A percentile compares a stretch with the other conserved stretches of the same genome.
Evolutionary conservation across 768 basidiomycete genomes (phyloP).

Genomic region (Tulasnella sp.): DNA sequence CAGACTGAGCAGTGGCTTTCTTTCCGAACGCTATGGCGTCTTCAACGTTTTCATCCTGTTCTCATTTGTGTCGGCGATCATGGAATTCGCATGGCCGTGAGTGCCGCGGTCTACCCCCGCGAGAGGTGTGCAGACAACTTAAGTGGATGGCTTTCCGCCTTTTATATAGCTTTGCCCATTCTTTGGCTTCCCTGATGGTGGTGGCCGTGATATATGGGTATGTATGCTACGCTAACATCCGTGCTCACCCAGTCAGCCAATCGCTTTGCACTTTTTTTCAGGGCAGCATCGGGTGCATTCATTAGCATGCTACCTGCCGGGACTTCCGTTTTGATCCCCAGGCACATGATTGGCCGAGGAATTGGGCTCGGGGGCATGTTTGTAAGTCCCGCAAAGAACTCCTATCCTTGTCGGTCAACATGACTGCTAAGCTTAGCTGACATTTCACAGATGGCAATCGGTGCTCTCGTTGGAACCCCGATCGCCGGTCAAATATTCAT

Average conservation of each 20-base stretch:
- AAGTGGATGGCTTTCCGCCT: background rate
- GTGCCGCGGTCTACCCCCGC: no score
- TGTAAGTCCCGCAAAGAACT: conserved; percentile 5
- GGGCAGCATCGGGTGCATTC: conserved; percentile 50
- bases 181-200: conserved; percentile 37
- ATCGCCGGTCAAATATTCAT: conserved; percentile 16
- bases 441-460: conserved; percentile 14
- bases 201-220: conserved; percentile 58
- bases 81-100: conserved; percentile 67
- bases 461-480: conserved; percentile 16
- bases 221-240: conserved; percentile 18
- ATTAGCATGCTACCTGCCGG: conserved; percentile 19
- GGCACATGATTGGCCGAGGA: conserved; percentile 6
- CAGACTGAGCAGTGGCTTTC: conserved; percentile 23
- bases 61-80: conserved; percentile 41
- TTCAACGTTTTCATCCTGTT: conserved; percentile 62
- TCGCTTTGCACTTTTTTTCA: background rate
- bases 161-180: conserved; percentile 17
- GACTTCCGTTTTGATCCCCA: conserved; percentile 10
- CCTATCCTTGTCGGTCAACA: no score
- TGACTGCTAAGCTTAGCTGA: conserved; percentile 8
- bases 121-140: background rate
- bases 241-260: background rate
- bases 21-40: conserved; percentile 34
- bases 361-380: conserved; percentile 16